These are phyloP conservation scores for Eudorina sp. DNA, from an alignment of 139 green algal species.

Conservation along the genomic window DNA sequence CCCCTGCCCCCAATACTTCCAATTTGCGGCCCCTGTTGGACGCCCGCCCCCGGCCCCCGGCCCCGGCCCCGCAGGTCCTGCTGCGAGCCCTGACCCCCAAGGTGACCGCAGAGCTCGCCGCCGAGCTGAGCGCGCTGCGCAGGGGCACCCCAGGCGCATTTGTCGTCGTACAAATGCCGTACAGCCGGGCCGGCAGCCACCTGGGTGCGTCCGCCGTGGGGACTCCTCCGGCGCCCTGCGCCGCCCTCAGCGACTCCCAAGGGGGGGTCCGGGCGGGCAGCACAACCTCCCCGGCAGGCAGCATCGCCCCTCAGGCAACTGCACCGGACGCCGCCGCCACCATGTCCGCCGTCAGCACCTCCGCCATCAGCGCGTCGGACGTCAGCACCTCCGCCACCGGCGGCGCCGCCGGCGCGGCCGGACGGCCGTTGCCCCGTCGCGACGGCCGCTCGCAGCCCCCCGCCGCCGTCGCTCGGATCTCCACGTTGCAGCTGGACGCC, in stretches of 20 bases:
- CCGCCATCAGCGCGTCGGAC: too few species aligned
- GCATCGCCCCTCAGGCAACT: neutral
- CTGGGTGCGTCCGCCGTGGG: neutral
- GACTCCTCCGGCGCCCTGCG: too few species aligned
- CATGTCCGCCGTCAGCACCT: too few species aligned
- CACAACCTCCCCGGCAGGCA: neutral
- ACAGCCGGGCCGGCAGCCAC: neutral
- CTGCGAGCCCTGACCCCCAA: neutral
- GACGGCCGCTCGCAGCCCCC: neutral
- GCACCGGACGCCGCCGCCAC: too few species aligned
- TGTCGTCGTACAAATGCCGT: neutral
- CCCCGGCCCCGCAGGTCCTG: neutral
- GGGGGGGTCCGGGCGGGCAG: too few species aligned
- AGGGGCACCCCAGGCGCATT: constrained; percentile 14
- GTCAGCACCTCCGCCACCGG: neutral
- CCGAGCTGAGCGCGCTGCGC: constrained; percentile 27
- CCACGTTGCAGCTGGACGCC: neutral
- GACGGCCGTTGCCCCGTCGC: too few species aligned
- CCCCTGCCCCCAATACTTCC: too few species aligned
- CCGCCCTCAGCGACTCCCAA: too few species aligned
- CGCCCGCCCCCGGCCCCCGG: too few species aligned
- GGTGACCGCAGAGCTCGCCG: neutral
- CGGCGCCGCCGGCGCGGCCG: too few species aligned
- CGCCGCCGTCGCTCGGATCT: neutral
- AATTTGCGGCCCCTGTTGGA: too few species aligned